Conservation (phyloP, 176 grass and related monocot species). For the Zoysia japonica region DNA sequence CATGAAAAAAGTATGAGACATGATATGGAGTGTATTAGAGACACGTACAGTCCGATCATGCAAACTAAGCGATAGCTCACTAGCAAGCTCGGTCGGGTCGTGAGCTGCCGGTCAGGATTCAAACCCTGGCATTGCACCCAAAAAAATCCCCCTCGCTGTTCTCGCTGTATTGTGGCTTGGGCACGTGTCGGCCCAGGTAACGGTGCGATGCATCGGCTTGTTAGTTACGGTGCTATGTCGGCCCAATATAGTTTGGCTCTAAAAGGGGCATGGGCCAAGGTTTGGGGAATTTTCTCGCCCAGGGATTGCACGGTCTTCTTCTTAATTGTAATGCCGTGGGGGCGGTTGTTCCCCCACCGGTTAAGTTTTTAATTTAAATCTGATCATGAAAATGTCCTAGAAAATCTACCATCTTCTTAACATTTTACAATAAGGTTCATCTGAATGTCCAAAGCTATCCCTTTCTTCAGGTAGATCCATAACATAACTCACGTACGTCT, state of each 20-base stretch:
- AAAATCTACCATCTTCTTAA: background rate
- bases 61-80: background rate
- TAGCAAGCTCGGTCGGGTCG: background rate
- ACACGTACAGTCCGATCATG: background rate
- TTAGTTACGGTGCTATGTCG: no score
- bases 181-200: no score
- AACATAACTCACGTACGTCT: background rate
- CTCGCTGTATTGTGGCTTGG: background rate
- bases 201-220: no score
- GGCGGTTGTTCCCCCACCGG: no score
- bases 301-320: no score
- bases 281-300: no score
- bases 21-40: background rate
- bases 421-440: background rate
- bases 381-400: no score
- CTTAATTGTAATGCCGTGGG: no score
- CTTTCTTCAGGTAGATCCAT: background rate
- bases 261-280: no score
- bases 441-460: background rate
- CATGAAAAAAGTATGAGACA: background rate
- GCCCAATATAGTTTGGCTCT: no score
- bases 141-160: background rate
- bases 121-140: background rate
- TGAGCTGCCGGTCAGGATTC: background rate
- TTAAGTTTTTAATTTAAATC: background rate